Evolutionary conservation across 176 grass and related monocot species (phyloP).

Genomic region (Saccharum spontaneum): DNA sequence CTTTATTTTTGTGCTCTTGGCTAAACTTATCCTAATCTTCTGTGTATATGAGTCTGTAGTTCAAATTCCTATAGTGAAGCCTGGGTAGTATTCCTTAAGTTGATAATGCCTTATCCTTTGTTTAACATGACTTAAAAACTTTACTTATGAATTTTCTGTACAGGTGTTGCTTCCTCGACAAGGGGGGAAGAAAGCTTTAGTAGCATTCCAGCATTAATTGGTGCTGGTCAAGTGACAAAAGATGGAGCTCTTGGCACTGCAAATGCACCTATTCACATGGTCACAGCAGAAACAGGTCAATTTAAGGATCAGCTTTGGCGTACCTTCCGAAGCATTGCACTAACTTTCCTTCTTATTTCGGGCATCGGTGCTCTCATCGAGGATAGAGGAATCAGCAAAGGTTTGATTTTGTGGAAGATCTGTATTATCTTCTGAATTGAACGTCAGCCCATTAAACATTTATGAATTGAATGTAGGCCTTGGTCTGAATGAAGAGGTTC

Average conservation of each 20-base stretch:
- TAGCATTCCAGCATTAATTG: conserved; percentile 52
- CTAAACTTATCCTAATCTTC: background rate
- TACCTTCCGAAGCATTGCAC: conserved; percentile 85
- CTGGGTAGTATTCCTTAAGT: background rate
- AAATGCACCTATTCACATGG: conserved; percentile 93
- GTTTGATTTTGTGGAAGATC: conserved; percentile 52
- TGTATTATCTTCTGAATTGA: conserved; percentile 27
- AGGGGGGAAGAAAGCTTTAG: conserved; percentile 62
- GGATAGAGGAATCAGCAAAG: conserved; percentile 97
- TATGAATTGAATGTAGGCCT: conserved; percentile 64
- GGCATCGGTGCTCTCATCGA: conserved; percentile 95
- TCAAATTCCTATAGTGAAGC: conserved; percentile 9
- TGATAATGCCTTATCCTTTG: background rate
- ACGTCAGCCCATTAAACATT: conserved; percentile 14
- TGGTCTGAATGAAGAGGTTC: conserved; percentile 95
- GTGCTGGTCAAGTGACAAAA: conserved; percentile 65
- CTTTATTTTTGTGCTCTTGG: background rate
- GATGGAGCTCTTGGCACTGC: conserved; percentile 88
- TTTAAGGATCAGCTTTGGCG: conserved; percentile 99
- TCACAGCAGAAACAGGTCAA: conserved; percentile 92
- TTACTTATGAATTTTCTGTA: conserved; percentile 20
- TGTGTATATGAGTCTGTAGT: conserved; percentile 14
- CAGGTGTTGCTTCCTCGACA: conserved; percentile 60
- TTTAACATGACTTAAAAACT: conserved; percentile 10
- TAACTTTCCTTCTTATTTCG: conserved; percentile 97